phyloP scores from a whole-genome alignment of 805 yeast species.

The Kodamaea fukazawae region DNA sequence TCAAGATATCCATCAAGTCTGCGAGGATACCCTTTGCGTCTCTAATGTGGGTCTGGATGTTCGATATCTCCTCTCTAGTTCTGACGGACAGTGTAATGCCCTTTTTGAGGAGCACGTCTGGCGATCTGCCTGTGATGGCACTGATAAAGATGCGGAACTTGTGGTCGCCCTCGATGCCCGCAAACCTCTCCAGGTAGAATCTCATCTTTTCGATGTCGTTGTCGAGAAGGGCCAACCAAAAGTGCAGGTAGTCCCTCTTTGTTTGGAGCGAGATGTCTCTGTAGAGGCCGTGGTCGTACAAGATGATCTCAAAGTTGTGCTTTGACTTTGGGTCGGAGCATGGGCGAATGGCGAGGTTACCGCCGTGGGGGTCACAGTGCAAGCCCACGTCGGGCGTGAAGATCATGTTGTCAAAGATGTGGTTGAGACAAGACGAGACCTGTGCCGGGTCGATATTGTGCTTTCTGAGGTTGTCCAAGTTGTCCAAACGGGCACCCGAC shows the following conservation, averaged over 20 bases:
- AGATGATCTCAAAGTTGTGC: constrained; percentile 84
- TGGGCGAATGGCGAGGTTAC: constrained; percentile 79
- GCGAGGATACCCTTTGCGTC: constrained; percentile 62
- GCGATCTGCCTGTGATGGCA: constrained; percentile 93
- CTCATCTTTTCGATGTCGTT: constrained; percentile 65
- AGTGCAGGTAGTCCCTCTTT: constrained; percentile 80
- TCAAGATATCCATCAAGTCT: constrained; percentile 74
- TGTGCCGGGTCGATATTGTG: constrained; percentile 70
- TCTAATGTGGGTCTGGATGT: constrained; percentile 61
- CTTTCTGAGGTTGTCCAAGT: constrained; percentile 58
- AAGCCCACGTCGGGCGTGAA: constrained; percentile 88
- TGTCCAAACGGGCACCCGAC: constrained; percentile 80
- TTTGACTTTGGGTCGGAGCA: constrained; percentile 2
- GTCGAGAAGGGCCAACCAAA: constrained; percentile 88
- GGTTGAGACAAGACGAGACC: constrained; percentile 82
- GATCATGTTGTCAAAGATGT: constrained; percentile 91
- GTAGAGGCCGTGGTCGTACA: constrained; percentile 94
- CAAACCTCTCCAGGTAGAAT: constrained; percentile 71
- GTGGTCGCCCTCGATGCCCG: constrained; percentile 72
- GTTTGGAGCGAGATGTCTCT: constrained; percentile 74
- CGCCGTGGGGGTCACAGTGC: constrained; percentile 99
- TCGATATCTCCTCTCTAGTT: constrained; percentile 57
- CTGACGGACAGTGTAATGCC: constrained; percentile 51
- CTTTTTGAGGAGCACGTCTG: constrained; percentile 65
- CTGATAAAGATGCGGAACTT: constrained; percentile 80